Evolutionary conservation across 805 yeast genomes (phyloP), one percentile per base, ranked within the genome.

Genomic region (Barnettozyma sucrosica): DNA sequence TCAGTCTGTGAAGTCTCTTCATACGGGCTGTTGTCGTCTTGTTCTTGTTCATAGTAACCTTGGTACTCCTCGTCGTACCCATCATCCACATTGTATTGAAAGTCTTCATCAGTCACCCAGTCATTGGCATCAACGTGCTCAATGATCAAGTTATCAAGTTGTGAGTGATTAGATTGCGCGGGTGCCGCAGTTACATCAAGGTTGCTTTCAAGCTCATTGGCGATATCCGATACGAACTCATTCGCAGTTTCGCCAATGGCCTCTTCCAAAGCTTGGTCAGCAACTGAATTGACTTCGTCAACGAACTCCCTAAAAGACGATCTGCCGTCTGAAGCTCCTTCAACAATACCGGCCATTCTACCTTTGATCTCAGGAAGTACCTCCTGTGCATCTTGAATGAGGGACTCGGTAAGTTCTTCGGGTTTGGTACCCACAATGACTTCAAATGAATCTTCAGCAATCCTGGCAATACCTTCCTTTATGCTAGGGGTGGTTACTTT

Each of bases 91-190:
- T 32, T 20, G 28, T 47, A 47, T 8, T 37, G 24, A 5, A 36
- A 41, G 24, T 49, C 52, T 14, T 36, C 50, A 24, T 47, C 44
- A 5, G 16, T 21, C 3, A 49, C 34, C 32, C 37, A 46, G 14
- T 49, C 50, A 14, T 23, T 30, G 3, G 42, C 52, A 16, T 49
- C 49, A 36, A 49, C 45, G 21, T 46, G 37, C 16, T 49, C 52
- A 16, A 46, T 33, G 7, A 47, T 41, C n/a, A 49, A 16, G 43
- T 46, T 46, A 20, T 41, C 19, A n/a, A 21, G 32, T 13, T 5
- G 16, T 28, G 32, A 7, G 7, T 28, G 32, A 28, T 28, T 14
- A 11, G 4, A 14, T 14, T 13, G 16, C 14, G 11, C 16, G 14
- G 32, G 3, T 6, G 4, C 16, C 4, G 32, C 7, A 13, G 32